Evolutionary conservation across 1,139 yeast species (phyloP), one percentile per base, ranked within the genome.

Genomic region (Geotrichum fermentans): DNA sequence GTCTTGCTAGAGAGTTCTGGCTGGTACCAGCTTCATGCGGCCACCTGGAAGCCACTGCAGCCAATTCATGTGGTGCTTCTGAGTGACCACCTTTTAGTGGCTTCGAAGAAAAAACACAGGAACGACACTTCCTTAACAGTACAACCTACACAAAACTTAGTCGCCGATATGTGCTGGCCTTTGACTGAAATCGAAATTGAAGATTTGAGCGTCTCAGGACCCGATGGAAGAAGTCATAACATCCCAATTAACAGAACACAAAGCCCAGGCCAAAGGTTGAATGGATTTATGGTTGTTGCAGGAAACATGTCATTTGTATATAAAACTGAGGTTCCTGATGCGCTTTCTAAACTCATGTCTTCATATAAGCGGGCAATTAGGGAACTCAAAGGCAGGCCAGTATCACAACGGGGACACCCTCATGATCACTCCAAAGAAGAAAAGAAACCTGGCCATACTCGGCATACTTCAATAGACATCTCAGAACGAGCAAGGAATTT

Each of bases 1-100:
- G 79, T 90, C 2, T 70, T 88, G 26, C 78, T 82, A 8, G 94
- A 88, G 59, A 82, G 89, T 65, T 83, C 84, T 1, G 77, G 92
- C 46, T 90, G 97, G 97, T 79, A 77, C 54, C 96, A 90, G 65
- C 72, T 90, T 52, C 89, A 89, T 61, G 80, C 85, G 1, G 92
- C 95, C 0, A 89, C 96, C 17, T 82, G 90, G 80, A 85, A 87
- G 62, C 82, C 89, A 1, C 73, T 83, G 40, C 82, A 85, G 59
- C 82, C 89, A 1, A 82, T 83, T 1, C 95, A 85, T 61, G 68
- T 90, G 43, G 84, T 85, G 58, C 67, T 90, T 10, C 71, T 90
- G 55, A 89, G 85, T 62, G 97, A 90, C 64, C 74, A 83, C 58
- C 66, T 89, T 1, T 68, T 90, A 47, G 73, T 89, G 42, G 96